Evolutionary conservation across 176 grass and related monocot species (phyloP).

Genomic region (Panicum miliaceum): DNA sequence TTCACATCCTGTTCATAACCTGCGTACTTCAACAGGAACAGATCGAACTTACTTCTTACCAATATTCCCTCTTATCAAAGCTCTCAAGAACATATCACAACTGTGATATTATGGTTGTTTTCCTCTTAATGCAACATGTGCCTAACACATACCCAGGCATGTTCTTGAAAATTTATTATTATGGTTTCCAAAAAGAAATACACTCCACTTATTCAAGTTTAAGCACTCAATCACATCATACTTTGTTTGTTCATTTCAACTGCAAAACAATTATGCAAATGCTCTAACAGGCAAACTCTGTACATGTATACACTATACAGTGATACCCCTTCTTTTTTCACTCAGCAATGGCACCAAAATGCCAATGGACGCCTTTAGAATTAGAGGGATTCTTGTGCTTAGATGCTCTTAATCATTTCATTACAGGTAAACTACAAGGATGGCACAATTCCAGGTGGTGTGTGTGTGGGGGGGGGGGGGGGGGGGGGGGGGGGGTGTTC

Average conservation of each 20-base stretch:
- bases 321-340: background rate
- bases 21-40: background rate
- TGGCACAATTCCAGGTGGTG: background rate
- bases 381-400: background rate
- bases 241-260: background rate
- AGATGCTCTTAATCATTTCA: constrained; percentile 26
- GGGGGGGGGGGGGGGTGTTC: no score
- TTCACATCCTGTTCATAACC: background rate
- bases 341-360: constrained; percentile 15
- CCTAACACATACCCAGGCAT: background rate
- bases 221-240: background rate
- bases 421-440: constrained; percentile 30
- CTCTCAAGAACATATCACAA: background rate
- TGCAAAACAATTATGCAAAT: background rate
- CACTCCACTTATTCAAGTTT: background rate
- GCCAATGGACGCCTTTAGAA: background rate
- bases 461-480: no score
- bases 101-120: background rate
- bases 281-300: background rate
- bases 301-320: background rate
- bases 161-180: background rate
- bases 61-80: background rate
- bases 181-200: background rate
- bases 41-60: background rate
- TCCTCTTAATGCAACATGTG: background rate